Evolutionary conservation across 805 yeast genomes (phyloP), one percentile per base, ranked within the genome.

Genomic region (Hanseniaspora vineae): DNA sequence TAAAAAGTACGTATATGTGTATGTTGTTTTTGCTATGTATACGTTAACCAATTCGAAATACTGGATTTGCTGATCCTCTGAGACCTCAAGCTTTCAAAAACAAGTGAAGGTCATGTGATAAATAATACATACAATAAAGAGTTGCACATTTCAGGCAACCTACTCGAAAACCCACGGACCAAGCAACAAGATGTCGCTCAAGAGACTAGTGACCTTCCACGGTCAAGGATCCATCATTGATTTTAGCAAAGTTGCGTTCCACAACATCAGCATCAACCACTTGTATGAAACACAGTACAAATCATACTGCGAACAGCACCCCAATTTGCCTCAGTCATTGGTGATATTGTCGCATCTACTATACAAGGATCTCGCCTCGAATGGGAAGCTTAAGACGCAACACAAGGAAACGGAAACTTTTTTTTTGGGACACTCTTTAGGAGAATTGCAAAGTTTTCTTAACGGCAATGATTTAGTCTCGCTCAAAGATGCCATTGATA

Each of bases 341-440:
- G 42, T 39, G 13, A 39, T 39, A 3, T 5, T 39, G 42, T 39
- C 42, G 4, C 42, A 18, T n/a, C 14, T 39, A 15, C 17, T 39
- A 9, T 39, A 39, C 12, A 15, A 15, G 14, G 42, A 39, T 11
- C 14, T 11, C 4, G 17, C 14, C 4, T 15, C 19, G 6, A 33
- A 11, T 33, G 37, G 14, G 15, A n/a, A 33, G 5, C 37, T 33
- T 5, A 12, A 12, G 4, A 5, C 29, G 8, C 29, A 23, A 8
- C 29, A 23, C 29, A 8, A 23, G 8, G 29, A n/a, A 33, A 33
- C 37, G 9, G 17, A 31, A 35, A 23, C 42, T 29, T 35, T 47
- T 23, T 50, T 61, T n/a, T 45, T 62, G 44, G 68, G 66, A 1
- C 68, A 64, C 46, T 64, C 68, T 11, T 48, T 64, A 35, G 68